Evolutionary conservation across 768 basidiomycete species (phyloP), one percentile per base, ranked within the genome.

Genomic region (Russula foetens): DNA sequence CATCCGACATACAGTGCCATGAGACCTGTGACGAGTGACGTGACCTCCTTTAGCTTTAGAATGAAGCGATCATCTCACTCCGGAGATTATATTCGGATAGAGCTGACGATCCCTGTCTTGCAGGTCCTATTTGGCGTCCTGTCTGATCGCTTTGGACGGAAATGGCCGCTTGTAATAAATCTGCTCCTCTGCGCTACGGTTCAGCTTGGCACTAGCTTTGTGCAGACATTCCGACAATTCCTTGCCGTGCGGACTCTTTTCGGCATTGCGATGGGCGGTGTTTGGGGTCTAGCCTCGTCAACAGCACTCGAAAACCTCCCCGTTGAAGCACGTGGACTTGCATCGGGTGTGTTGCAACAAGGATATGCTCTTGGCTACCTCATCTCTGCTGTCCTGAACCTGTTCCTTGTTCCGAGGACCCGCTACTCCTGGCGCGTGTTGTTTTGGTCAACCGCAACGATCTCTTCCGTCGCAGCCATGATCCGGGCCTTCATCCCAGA

Each of bases 261-360:
- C 69, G 92, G 92, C 62, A 81, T 93, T 53, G 86, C 84, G 0
- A 92, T 93, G 90, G 90, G 91, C 35, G 90, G 90, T 0, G 81
- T 96, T 48, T 96, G 93, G 92, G 92, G 92, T 19, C 75, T 92
- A 31, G 81, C 91, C 0, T 77, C 89, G 1, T 80, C 90, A 0
- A 93, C 89, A 0, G 85, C 89, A 0, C 84, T 97, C 39, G 94
- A 97, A 71, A 94, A 90, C 70, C 79, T 96, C 11, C 94, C 94
- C 0, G 84, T 89, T 31, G 88, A 90, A 68, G 80, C 84, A 17
- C 88, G 95, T 70, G 96, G 96, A 23, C 74, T 97, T 2, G 86
- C 85, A 3, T 86, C 84, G 23, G 95, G 95, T 15, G 74, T 96
- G 49, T 71, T 98, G 6, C 95, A 97, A 67, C 83, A 95, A 69